phyloP scores from a whole-genome alignment of 129 eudicot species.

The Apium graveolens region DNA sequence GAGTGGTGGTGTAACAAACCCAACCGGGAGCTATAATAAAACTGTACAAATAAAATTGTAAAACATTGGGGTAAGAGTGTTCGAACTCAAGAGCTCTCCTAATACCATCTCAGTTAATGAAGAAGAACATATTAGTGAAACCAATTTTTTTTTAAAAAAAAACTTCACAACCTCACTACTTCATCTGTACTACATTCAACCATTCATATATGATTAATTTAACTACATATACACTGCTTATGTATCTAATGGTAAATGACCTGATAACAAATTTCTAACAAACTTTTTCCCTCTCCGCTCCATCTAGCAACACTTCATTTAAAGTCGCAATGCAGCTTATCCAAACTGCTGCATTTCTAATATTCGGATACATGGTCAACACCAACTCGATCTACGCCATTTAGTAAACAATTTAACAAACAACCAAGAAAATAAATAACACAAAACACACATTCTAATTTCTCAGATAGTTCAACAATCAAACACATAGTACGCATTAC shows the following conservation, averaged over 20 bases:
- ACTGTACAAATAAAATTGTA: not conserved
- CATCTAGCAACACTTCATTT: not conserved
- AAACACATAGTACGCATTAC: conserved; percentile 35
- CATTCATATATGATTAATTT: no score
- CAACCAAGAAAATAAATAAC: no score
- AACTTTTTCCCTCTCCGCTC: not conserved
- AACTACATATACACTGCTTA: not conserved
- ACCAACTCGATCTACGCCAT: not conserved
- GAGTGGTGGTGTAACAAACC: not conserved
- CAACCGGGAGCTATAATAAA: not conserved
- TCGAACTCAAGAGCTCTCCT: not conserved
- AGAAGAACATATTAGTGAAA: not conserved
- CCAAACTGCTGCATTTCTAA: not conserved
- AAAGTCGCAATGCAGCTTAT: not conserved
- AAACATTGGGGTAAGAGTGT: not conserved
- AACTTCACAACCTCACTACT: not conserved
- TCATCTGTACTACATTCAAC: no score
- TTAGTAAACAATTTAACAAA: no score
- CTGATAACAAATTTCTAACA: not conserved
- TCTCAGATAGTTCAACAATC: conserved; percentile 15
- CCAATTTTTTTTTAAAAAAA: not conserved
- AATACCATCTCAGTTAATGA: not conserved
- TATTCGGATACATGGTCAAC: not conserved
- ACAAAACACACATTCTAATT: not conserved
- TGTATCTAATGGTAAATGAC: no score